Percentiles rank a stretch among this genome's conserved stretches.
These are phyloP conservation scores for Paulownia fortunei DNA, from an alignment of 257 asterid species.

Conservation along the genomic window DNA sequence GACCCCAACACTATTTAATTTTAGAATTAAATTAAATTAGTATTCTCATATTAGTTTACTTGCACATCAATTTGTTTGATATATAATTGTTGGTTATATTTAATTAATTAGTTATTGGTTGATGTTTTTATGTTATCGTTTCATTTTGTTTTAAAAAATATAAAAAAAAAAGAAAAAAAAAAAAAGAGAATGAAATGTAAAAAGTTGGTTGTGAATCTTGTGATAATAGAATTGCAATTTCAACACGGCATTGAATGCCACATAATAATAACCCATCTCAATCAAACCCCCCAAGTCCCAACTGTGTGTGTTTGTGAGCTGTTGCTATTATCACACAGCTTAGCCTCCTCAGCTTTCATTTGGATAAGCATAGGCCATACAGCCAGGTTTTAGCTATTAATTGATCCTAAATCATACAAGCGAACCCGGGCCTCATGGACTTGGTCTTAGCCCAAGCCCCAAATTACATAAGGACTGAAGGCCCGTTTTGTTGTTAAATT, in stretches of 20 bases:
- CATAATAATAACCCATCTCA: slow-evolving; percentile 16
- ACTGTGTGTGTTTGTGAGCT: background rate
- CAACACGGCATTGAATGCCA: slow-evolving; percentile 15
- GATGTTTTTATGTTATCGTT: too few relatives aligned
- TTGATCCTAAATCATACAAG: background rate
- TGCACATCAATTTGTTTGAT: too few relatives aligned
- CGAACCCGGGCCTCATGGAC: background rate
- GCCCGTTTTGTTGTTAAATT: background rate
- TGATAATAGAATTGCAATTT: background rate
- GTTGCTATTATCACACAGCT: background rate
- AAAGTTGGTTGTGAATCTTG: background rate
- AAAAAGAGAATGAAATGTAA: background rate
- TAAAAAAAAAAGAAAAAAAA: too few relatives aligned
- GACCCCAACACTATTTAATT: too few relatives aligned
- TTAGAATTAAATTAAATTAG: too few relatives aligned
- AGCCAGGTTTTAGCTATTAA: too few relatives aligned
- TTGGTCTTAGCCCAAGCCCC: background rate
- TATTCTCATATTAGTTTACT: too few relatives aligned
- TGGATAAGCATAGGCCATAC: background rate
- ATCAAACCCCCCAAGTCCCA: background rate
- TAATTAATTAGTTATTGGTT: background rate
- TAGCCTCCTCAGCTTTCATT: slow-evolving; percentile 10
- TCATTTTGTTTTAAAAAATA: too few relatives aligned
- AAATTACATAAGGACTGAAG: background rate
- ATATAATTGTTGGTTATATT: background rate